phyloP scores from a whole-genome alignment of 768 basidiomycete species.

The Hortiboletus flavorubellus region DNA sequence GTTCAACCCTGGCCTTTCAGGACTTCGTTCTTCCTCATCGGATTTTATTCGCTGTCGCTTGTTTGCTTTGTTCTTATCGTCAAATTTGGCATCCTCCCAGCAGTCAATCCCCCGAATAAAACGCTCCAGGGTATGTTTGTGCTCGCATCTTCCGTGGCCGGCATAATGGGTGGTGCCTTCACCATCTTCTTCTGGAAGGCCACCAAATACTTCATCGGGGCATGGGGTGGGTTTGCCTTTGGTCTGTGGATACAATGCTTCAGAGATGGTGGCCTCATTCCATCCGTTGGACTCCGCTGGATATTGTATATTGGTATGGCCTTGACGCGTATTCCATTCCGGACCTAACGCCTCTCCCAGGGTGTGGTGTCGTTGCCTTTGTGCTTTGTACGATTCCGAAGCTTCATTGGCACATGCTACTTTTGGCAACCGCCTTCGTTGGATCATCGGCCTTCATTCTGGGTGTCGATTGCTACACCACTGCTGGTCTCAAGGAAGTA shows the following conservation, averaged over 20 bases:
- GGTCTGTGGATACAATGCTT: slow-evolving; percentile 88
- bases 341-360: slow-evolving; percentile 37
- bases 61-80: slow-evolving; percentile 85
- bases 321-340: slow-evolving; percentile 18
- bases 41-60: slow-evolving; percentile 85
- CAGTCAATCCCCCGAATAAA: slow-evolving; percentile 73
- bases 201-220: slow-evolving; percentile 71
- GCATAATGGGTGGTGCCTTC: slow-evolving; percentile 78
- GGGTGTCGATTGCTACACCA: slow-evolving; percentile 91
- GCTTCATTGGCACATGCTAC: slow-evolving; percentile 82
- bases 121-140: slow-evolving; percentile 90
- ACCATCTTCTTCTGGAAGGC: slow-evolving; percentile 93
- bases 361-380: slow-evolving; percentile 72
- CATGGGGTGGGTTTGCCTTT: slow-evolving; percentile 71
- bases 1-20: slow-evolving; percentile 37
- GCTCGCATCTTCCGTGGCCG: slow-evolving; percentile 74
- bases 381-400: slow-evolving; percentile 80
- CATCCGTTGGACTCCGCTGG: slow-evolving; percentile 78
- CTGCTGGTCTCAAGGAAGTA: slow-evolving; percentile 91
- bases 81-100: slow-evolving; percentile 82
- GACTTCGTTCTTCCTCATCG: slow-evolving; percentile 92
- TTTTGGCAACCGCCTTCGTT: slow-evolving; percentile 85
- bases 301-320: slow-evolving; percentile 76
- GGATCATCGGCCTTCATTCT: slow-evolving; percentile 89
- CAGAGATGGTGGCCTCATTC: slow-evolving; percentile 76